A percentile compares a stretch with the other conserved stretches of the same genome.
Evolutionary conservation across 73 alveolate species (phyloP).

Genomic region (Tetrahymena malaccensis): DNA sequence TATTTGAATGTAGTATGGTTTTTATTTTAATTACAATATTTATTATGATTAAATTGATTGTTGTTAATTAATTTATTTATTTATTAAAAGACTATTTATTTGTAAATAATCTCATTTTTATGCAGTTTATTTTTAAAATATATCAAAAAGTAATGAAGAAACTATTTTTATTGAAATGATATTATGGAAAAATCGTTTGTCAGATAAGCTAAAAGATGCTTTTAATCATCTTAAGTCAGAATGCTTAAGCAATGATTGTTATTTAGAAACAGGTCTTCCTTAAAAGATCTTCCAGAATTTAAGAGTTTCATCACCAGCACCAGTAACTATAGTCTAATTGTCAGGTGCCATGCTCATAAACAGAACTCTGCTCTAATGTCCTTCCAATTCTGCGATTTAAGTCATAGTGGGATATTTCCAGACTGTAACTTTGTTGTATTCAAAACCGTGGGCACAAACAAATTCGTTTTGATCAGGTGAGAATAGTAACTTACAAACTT

Average conservation of each 20-base stretch:
- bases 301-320: conserved; percentile 99
- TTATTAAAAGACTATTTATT: no score
- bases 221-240: neutral
- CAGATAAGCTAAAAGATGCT: neutral
- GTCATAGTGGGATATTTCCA: conserved; percentile 78
- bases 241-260: neutral
- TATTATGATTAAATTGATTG: neutral
- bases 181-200: neutral
- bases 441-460: conserved; percentile 38
- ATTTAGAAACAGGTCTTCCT: conserved; percentile 12
- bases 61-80: neutral
- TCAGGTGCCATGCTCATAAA: conserved; percentile 95
- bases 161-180: neutral
- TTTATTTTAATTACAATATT: neutral
- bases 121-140: no score
- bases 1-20: neutral
- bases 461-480: conserved; percentile 19
- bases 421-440: conserved; percentile 18
- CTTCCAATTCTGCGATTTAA: conserved; percentile 77
- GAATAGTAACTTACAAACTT: conserved; percentile 34
- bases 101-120: no score
- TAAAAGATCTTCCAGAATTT: conserved; percentile 99
- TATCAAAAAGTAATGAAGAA: no score
- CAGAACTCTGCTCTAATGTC: conserved; percentile 96
- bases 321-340: conserved; percentile 85